Base-by-base conservation (phyloP, 805 yeast species). In the Candida pini region DNA sequence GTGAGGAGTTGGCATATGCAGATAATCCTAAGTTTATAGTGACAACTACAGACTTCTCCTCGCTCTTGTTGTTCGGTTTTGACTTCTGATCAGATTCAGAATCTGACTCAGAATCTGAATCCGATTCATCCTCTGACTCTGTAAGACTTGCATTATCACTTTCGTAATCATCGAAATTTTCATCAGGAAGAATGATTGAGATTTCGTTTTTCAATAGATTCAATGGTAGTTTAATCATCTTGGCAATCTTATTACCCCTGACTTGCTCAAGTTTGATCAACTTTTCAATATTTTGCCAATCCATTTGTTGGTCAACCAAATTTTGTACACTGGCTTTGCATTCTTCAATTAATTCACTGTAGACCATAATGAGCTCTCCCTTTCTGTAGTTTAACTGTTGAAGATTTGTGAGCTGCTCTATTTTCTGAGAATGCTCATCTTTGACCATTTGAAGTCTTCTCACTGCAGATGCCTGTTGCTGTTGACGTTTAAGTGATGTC, bases 281-380 rank as follows among this genome's bases (percentile, higher is more conserved):
- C 42, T 78, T 76, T 53, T 83, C 96, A 42, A 89, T 89, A 40
- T 86, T 81, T 28, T 74, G 73, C 98, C 98, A 90, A 54, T 90
- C 97, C 86, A 87, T 85, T 43, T 85, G 89, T 51, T 85, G 92
- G 36, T 81, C 78, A 4, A 88, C 42, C 35, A 87, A 60, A 1
- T 66, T 62, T 39, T 79, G 81, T 4, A 90, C 83, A 3, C 83
- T 79, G 6, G 53, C 57, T 39, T 74, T 80, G 31, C 92, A 87
- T 13, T 74, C 73, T 32, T 82, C 92, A 5, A 89, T 87, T 18
- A 74, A 46, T 18, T 76, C 77, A 4, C 90, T 81, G 53, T 82
- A 69, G 24, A 69, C 62, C 41, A 84, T 81, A 19, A 90, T 78
- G 4, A 82, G 63, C 42, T 77, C 80, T 9, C 95, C 97, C 45